Base-by-base conservation (phyloP, 2,329 filamentous ascomycete genomes). In the Ophiocordyceps australis region DNA sequence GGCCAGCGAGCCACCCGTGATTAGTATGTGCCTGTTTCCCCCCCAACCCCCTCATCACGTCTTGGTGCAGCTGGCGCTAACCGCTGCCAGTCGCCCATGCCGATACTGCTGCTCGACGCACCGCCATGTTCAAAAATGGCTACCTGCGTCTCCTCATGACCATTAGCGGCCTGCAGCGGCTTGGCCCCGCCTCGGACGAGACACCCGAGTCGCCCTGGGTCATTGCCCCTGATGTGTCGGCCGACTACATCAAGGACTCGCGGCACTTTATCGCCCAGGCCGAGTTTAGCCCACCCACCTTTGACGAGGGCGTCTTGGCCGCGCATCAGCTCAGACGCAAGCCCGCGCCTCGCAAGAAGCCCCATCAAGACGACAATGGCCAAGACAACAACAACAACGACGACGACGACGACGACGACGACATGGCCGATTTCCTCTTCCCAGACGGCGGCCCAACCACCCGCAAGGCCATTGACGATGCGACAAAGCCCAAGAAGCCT, bases 51-150 rank as follows among this genome's bases (percentile, higher is more conserved):
- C 36, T n/a, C n/a, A n/a, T n/a, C 34, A 36, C 5, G 4, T 21
- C 7, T 8, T 13, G 17, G 23, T n/a, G n/a, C 7, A 19, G 7
- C 17, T 19, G 17, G 17, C 17, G 30, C 49, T 57, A 38, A 56
- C 31, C 20, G 17, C 18, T 13, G 5, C 10, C 38, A 75, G 68
- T 52, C 29, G 52, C 83, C 27, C 64, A 61, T 26, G 62, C 77
- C 0, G 70, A 76, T 30, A 70, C 65, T 22, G 68, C 78, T 23
- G 60, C 66, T 25, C 69, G 73, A 21, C 71, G 73, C 26, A 64
- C 62, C 14, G 76, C 81, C 15, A 73, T 93, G 51, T 91, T 91
- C 57, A 91, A 82, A 43, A 91, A 95, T 47, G 74, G 79, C 8
- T 75, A 86, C 40, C 62, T 95, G 3, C 76, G 85, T 18, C 69